A percentile compares a stretch with the other conserved stretches of the same genome.
phyloP scores from a whole-genome alignment of 768 basidiomycete genomes.

The Multifurca ochricompacta region DNA sequence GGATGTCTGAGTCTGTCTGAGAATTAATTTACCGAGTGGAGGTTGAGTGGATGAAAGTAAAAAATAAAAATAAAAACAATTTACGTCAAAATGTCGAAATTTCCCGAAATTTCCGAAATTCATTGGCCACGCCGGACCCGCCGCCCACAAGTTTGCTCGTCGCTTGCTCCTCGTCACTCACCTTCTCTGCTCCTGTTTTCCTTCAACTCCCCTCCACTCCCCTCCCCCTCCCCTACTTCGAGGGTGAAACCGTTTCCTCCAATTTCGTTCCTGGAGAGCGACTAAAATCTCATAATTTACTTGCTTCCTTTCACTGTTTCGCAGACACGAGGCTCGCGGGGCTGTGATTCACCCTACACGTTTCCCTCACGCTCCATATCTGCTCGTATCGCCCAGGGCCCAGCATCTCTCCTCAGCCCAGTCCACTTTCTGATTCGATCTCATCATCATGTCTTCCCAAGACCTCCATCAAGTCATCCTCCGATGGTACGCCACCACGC shows the following conservation, averaged over 20 bases:
- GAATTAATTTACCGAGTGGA: background rate
- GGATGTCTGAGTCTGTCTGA: no score
- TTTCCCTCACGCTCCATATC: background rate
- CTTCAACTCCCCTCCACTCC: background rate
- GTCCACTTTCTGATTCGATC: background rate
- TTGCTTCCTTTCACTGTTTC: background rate
- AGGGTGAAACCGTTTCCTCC: background rate
- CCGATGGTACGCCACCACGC: conserved; percentile 16
- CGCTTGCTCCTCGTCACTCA: background rate
- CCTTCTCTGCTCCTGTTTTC: no score
- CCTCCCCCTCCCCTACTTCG: background rate
- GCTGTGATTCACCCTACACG: background rate
- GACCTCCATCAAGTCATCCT: conserved; percentile 16
- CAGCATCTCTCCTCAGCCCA: background rate
- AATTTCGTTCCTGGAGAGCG: conserved; percentile 2
- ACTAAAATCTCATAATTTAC: background rate
- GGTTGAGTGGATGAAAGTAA: background rate
- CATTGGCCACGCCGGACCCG: no score
- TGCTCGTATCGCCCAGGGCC: background rate
- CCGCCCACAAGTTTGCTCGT: no score
- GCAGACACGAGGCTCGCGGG: background rate
- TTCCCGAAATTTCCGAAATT: background rate
- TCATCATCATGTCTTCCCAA: conserved; percentile 8
- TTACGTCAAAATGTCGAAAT: background rate
- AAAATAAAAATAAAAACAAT: background rate